A percentile compares a stretch with the other conserved stretches of the same genome.
These are phyloP conservation scores for Candida coquimbonensis DNA, from an alignment of 805 yeast species.

Conservation along the genomic window DNA sequence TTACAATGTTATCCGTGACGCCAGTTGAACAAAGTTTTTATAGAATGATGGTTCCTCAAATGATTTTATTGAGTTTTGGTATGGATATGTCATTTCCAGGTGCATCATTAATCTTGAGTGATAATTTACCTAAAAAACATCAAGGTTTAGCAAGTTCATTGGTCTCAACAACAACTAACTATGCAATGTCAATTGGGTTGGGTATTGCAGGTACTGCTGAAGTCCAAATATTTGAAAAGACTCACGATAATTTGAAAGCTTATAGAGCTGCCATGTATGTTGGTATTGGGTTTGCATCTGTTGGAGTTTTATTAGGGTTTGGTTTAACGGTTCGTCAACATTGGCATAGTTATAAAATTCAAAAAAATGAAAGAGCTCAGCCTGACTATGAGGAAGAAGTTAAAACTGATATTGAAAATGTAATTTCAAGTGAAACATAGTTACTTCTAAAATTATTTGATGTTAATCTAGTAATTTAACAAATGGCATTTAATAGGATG, in stretches of 20 bases:
- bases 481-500: background rate
- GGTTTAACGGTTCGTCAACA: background rate
- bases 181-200: slow-evolving; percentile 62
- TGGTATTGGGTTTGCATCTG: slow-evolving; percentile 53
- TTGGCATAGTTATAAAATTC: background rate
- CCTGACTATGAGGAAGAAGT: no score
- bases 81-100: slow-evolving; percentile 80
- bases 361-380: no score
- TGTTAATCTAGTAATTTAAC: background rate
- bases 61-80: slow-evolving; percentile 56
- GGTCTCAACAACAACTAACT: slow-evolving; percentile 63
- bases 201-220: slow-evolving; percentile 71
- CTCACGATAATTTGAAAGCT: slow-evolving; percentile 29
- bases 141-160: slow-evolving; percentile 79
- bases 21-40: slow-evolving; percentile 58
- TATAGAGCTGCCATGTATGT: slow-evolving; percentile 53
- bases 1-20: slow-evolving; percentile 43
- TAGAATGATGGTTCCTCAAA: slow-evolving; percentile 48
- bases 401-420: background rate
- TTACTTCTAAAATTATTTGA: background rate
- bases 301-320: slow-evolving; percentile 33
- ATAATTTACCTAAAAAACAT: slow-evolving; percentile 49
- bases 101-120: slow-evolving; percentile 55
- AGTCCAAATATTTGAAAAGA: slow-evolving; percentile 27
- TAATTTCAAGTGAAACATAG: background rate